Conservation (phyloP, 257 asterid species). For the Forsythia suspensa region DNA sequence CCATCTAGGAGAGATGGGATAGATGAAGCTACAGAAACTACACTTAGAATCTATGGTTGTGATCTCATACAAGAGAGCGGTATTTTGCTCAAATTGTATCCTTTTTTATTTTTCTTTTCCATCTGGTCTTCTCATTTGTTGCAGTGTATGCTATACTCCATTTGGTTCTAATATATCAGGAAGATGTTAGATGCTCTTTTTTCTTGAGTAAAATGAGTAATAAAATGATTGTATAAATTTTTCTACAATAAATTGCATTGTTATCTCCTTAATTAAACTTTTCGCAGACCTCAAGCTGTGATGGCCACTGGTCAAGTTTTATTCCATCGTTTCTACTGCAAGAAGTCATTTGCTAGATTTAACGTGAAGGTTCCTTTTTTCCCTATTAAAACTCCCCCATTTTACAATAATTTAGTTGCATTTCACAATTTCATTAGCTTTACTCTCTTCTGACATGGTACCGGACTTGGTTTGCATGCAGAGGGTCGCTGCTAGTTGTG, state of each 20-base stretch:
- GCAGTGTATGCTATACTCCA: background rate
- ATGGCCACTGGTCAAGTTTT: conserved; percentile 97
- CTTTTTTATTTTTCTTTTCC: conserved; percentile 22
- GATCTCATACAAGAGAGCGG: conserved; percentile 97
- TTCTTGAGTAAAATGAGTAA: background rate
- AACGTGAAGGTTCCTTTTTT: conserved; percentile 72
- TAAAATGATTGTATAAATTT: conserved; percentile 10
- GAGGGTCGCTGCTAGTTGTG: conserved; percentile 98
- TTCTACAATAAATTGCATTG: background rate
- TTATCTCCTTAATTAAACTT: conserved; percentile 48
- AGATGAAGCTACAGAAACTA: conserved; percentile 75
- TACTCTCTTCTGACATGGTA: conserved; percentile 20
- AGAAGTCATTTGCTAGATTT: conserved; percentile 84
- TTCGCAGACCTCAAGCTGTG: conserved; percentile 92
- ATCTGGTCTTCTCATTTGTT: background rate
- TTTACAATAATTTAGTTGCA: conserved; percentile 2
- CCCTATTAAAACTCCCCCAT: background rate
- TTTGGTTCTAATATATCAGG: background rate
- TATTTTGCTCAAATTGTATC: conserved; percentile 88
- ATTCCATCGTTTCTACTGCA: conserved; percentile 95
- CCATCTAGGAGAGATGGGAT: conserved; percentile 89
- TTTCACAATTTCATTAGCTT: background rate
- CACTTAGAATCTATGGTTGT: conserved; percentile 89
- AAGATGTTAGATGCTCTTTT: background rate
- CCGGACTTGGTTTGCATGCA: conserved; percentile 27